phyloP scores from a whole-genome alignment of 768 basidiomycete species.

The Leccinum obscurum region DNA sequence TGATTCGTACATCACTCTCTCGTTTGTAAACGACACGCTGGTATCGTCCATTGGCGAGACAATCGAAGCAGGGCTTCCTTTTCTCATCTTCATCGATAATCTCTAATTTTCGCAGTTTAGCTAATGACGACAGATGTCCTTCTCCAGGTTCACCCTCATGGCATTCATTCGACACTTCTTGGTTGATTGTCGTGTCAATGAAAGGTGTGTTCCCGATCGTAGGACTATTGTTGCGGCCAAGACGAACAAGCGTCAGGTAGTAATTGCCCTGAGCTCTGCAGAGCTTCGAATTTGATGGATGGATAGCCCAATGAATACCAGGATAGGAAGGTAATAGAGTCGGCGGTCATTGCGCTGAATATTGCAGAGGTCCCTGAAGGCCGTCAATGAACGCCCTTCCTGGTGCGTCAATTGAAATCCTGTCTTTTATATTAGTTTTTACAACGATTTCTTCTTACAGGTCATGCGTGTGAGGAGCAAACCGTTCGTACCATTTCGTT shows the following conservation, averaged over 20 bases:
- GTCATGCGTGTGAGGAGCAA: constrained; percentile 99
- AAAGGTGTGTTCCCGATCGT: constrained; percentile 85
- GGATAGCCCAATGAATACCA: constrained; percentile 65
- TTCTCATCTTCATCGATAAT: constrained; percentile 60
- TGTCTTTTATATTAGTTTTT: background rate
- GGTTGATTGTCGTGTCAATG: constrained; percentile 87
- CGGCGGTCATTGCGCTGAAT: constrained; percentile 73
- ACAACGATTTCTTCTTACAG: constrained; percentile 45
- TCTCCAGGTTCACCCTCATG: constrained; percentile 94
- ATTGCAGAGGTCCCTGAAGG: constrained; percentile 52
- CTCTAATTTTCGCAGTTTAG: constrained; percentile 92
- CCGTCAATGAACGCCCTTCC: constrained; percentile 85
- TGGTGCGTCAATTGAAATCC: constrained; percentile 54
- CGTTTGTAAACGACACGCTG: constrained; percentile 96
- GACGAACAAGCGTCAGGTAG: constrained; percentile 96
- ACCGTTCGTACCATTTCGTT: constrained; percentile 97
- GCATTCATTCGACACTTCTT: constrained; percentile 86
- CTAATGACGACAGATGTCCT: constrained; percentile 95
- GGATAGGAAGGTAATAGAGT: constrained; percentile 96
- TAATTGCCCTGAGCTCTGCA: constrained; percentile 92
- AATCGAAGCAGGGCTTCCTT: constrained; percentile 97
- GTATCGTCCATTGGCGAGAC: constrained; percentile 97
- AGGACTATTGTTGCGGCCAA: constrained; percentile 90
- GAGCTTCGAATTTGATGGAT: constrained; percentile 98
- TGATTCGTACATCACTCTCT: constrained; percentile 97